These are phyloP conservation scores for Linnemannia hyalina DNA, from an alignment of 192 early-diverging fungal species.

Conservation along the genomic window DNA sequence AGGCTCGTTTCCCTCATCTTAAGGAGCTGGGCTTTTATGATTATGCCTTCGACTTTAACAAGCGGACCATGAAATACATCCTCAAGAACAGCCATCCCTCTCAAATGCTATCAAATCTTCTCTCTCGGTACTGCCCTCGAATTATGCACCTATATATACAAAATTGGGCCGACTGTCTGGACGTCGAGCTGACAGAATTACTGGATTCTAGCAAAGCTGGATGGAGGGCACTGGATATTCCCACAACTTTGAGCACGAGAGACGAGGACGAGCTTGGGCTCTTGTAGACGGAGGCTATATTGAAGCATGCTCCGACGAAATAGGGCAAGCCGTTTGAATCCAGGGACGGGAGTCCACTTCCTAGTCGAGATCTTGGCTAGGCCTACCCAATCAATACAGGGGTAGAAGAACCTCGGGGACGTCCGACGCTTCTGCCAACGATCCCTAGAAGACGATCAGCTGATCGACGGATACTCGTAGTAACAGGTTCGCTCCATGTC, in stretches of 20 bases:
- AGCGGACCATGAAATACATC: not conserved
- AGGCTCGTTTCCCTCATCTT: not conserved
- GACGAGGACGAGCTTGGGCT: not conserved
- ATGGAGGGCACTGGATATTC: not conserved
- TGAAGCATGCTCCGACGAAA: not conserved
- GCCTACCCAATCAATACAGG: not conserved
- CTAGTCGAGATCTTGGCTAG: not conserved
- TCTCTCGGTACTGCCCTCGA: not conserved
- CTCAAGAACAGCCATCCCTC: not conserved
- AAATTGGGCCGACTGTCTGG: not conserved
- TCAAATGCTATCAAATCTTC: not conserved
- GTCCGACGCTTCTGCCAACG: slow-evolving; percentile 11
- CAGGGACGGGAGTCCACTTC: not conserved
- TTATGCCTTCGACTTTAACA: not conserved
- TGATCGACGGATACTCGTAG: slow-evolving; percentile 13
- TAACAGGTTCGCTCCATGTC: slow-evolving; percentile 2
- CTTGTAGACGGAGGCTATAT: not conserved
- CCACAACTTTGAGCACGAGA: not conserved
- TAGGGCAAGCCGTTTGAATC: not conserved
- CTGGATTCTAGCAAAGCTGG: not conserved
- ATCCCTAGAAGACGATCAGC: slow-evolving; percentile 16
- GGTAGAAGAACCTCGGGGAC: not conserved
- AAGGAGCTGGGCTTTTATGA: not conserved
- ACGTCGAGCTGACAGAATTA: not conserved
- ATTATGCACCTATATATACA: not conserved